A percentile compares a stretch with the other conserved stretches of the same genome.
Conservation (phyloP, 2,329 filamentous ascomycete genomes). For the Teratosphaeria zuluensis region DNA sequence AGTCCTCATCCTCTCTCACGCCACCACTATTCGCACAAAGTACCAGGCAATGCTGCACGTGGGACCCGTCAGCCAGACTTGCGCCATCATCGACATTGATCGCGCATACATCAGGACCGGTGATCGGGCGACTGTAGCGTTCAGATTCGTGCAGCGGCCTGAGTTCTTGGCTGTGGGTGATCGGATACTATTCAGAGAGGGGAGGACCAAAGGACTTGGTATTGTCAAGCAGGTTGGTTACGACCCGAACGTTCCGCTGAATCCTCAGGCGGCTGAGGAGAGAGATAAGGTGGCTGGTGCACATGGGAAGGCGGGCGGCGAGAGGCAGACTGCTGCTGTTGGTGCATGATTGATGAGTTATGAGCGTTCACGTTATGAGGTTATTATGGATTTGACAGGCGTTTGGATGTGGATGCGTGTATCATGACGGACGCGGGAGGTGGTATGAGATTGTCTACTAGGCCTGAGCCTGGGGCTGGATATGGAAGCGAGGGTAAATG, state of each 20-base stretch:
- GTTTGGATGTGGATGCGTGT: not conserved
- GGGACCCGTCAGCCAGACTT: slow-evolving; percentile 88
- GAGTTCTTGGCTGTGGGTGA: slow-evolving; percentile 88
- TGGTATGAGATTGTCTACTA: not conserved
- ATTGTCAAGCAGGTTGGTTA: slow-evolving; percentile 91
- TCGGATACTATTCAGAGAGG: slow-evolving; percentile 84
- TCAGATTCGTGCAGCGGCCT: slow-evolving; percentile 86
- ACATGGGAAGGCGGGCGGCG: not conserved
- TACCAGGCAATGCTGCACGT: slow-evolving; percentile 99
- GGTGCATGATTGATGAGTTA: not conserved
- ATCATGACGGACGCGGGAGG: not conserved
- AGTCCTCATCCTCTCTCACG: slow-evolving; percentile 90
- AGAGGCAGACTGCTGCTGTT: slow-evolving; percentile 1
- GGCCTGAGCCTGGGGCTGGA: not conserved
- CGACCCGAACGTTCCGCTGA: slow-evolving; percentile 50
- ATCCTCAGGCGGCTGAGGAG: slow-evolving; percentile 25
- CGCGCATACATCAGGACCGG: slow-evolving; percentile 91
- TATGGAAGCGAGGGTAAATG: not conserved
- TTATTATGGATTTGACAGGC: not conserved
- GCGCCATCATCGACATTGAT: slow-evolving; percentile 94
- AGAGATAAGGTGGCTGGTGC: slow-evolving; percentile 6
- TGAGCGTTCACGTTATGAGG: not conserved
- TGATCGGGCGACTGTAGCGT: slow-evolving; percentile 87
- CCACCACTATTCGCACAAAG: slow-evolving; percentile 91
- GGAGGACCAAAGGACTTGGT: slow-evolving; percentile 85